These are phyloP conservation scores for Daldinia grandis DNA, from an alignment of 495 filamentous ascomycete species.

Conservation along the genomic window DNA sequence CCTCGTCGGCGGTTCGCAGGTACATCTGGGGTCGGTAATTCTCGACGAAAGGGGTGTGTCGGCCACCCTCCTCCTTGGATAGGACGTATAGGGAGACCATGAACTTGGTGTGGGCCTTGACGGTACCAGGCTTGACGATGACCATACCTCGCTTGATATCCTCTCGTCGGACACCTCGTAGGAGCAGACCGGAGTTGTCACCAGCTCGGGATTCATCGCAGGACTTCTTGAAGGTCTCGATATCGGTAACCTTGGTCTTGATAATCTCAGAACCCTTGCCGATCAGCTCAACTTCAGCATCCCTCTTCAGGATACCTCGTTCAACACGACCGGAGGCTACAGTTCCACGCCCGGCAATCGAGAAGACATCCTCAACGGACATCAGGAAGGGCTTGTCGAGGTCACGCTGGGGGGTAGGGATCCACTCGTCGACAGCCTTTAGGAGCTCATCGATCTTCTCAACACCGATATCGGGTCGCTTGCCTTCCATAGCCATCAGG, in stretches of 20 bases:
- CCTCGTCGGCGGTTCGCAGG: conserved; percentile 93
- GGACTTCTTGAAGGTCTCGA: conserved; percentile 99
- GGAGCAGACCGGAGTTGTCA: conserved; percentile 97
- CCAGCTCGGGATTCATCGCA: conserved; percentile 93
- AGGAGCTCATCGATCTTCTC: conserved; percentile 88
- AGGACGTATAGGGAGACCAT: conserved; percentile 94
- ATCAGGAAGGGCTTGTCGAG: conserved; percentile 98
- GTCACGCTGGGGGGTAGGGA: conserved; percentile 89
- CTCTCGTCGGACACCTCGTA: conserved; percentile 93
- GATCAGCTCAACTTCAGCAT: conserved; percentile 90
- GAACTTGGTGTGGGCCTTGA: conserved; percentile 88
- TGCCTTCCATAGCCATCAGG: conserved; percentile 90
- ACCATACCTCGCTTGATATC: conserved; percentile 96
- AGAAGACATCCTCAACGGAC: conserved; percentile 98
- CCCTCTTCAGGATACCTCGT: conserved; percentile 91
- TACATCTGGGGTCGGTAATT: conserved; percentile 97
- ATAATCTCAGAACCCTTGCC: conserved; percentile 79
- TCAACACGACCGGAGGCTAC: conserved; percentile 97
- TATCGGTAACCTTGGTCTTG: conserved; percentile 99
- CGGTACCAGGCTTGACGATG: conserved; percentile 76
- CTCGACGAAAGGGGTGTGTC: conserved; percentile 88
- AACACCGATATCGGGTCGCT: conserved; percentile 85
- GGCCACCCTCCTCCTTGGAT: conserved; percentile 96
- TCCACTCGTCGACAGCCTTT: conserved; percentile 92
- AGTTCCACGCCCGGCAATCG: conserved; percentile 95